phyloP scores from a whole-genome alignment of 163 green algal genomes.

The Trebouxia gelatinosa region DNA sequence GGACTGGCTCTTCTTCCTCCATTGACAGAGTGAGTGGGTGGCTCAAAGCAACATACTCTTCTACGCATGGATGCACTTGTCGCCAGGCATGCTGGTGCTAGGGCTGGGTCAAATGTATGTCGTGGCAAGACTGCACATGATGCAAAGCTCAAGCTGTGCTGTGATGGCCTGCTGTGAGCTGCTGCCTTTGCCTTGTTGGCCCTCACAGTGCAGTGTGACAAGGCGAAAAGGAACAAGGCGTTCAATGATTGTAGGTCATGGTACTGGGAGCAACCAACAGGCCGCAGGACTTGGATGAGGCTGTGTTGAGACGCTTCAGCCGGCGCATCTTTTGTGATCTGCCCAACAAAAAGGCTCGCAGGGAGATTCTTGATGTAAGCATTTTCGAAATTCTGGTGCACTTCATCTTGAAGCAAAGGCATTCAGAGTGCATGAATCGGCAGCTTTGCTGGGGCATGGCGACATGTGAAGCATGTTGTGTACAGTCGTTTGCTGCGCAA shows the following conservation, averaged over 20 bases:
- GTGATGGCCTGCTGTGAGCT: no score
- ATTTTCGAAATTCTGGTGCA: not conserved
- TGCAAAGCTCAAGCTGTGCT: no score
- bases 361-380: conserved; percentile 32
- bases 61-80: no score
- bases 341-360: conserved; percentile 25
- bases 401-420: not conserved
- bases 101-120: no score
- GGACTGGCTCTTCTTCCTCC: conserved; percentile 17
- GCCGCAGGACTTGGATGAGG: conserved; percentile 43
- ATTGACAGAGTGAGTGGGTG: conserved; percentile 21
- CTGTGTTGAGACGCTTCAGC: conserved; percentile 44
- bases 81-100: no score
- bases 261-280: conserved; percentile 47
- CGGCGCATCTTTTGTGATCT: conserved; percentile 43
- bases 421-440: not conserved
- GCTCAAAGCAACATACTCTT: no score
- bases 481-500: not conserved
- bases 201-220: no score
- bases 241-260: conserved; percentile 5
- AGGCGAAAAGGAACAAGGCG: no score
- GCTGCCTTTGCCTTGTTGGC: no score
- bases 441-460: not conserved
- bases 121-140: no score
- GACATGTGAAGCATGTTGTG: not conserved